Conservation (phyloP, 177 flowering plant species). For the Vitis hybrid region DNA sequence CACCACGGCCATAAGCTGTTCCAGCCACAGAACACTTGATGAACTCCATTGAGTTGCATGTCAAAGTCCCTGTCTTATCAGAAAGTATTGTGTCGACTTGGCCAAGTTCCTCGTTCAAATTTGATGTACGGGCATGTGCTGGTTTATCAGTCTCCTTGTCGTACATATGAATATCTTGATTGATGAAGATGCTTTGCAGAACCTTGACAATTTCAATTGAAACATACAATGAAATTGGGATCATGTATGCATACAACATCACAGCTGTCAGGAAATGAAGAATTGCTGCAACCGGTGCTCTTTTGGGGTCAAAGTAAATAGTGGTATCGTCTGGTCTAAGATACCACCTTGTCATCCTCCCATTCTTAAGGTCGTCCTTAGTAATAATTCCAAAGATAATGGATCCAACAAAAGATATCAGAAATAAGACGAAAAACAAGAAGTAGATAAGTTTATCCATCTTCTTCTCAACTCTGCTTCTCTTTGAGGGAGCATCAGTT, state of each 20-base stretch:
- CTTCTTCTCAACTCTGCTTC: constrained; percentile 81
- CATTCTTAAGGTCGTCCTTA: constrained; percentile 54
- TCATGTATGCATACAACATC: constrained; percentile 70
- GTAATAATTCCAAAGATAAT: constrained; percentile 72
- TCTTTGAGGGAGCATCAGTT: constrained; percentile 86
- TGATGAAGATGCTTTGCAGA: constrained; percentile 86
- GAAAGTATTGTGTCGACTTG: constrained; percentile 95
- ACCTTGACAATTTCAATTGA: constrained; percentile 95
- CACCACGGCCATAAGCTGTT: constrained; percentile 81
- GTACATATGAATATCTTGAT: constrained; percentile 81
- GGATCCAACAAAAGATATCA: constrained; percentile 65
- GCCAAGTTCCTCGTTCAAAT: constrained; percentile 97
- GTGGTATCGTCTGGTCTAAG: constrained; percentile 65
- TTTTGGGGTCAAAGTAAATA: constrained; percentile 63
- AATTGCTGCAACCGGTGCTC: constrained; percentile 59
- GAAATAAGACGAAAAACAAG: constrained; percentile 52
- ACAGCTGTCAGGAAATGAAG: constrained; percentile 74
- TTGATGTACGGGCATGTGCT: constrained; percentile 90
- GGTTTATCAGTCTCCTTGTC: constrained; percentile 86
- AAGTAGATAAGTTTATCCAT: constrained; percentile 83
- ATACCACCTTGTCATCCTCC: constrained; percentile 77
- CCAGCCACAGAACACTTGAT: constrained; percentile 90
- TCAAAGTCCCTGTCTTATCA: constrained; percentile 95
- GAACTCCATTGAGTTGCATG: constrained; percentile 98
- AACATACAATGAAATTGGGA: constrained; percentile 92